These are phyloP conservation scores for Circinella umbellata DNA, from an alignment of 371 early-diverging fungal genomes.

Conservation along the genomic window DNA sequence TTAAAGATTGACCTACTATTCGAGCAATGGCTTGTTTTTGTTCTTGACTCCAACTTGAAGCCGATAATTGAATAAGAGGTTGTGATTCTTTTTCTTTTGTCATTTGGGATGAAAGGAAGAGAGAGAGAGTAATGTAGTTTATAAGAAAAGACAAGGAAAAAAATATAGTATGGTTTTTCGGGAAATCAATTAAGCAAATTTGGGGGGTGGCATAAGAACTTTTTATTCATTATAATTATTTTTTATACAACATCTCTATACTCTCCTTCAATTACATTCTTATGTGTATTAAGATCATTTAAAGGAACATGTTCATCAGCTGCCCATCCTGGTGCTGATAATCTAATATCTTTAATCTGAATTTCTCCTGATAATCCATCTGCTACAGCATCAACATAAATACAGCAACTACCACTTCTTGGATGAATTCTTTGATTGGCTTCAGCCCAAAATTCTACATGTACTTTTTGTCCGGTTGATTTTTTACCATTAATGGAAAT, in stretches of 20 bases:
- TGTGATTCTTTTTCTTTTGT: slow-evolving; percentile 2
- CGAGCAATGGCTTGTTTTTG: slow-evolving; percentile 36
- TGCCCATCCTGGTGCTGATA: slow-evolving; percentile 18
- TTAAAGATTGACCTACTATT: slow-evolving; percentile 28
- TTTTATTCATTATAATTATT: not conserved
- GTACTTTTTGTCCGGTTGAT: slow-evolving; percentile 17
- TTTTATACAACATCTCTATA: slow-evolving; percentile 22
- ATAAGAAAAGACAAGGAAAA: slow-evolving; percentile 1
- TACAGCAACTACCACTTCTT: slow-evolving; percentile 37
- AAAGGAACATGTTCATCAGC: slow-evolving; percentile 19
- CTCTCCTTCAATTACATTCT: slow-evolving; percentile 25
- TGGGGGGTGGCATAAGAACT: too few species aligned
- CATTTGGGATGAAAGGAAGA: not conserved
- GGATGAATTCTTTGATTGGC: slow-evolving; percentile 27
- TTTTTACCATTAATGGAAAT: slow-evolving; percentile 4
- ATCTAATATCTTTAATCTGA: too few species aligned
- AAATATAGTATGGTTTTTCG: not conserved
- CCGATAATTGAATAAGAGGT: slow-evolving; percentile 29
- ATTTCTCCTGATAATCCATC: not conserved
- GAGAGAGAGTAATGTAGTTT: not conserved
- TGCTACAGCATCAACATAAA: slow-evolving; percentile 29
- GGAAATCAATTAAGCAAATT: not conserved
- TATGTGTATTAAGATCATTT: not conserved
- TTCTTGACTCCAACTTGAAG: slow-evolving; percentile 26
- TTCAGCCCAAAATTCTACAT: slow-evolving; percentile 38